Conservation (phyloP, 257 asterid species). For the Primulina eburnea region DNA sequence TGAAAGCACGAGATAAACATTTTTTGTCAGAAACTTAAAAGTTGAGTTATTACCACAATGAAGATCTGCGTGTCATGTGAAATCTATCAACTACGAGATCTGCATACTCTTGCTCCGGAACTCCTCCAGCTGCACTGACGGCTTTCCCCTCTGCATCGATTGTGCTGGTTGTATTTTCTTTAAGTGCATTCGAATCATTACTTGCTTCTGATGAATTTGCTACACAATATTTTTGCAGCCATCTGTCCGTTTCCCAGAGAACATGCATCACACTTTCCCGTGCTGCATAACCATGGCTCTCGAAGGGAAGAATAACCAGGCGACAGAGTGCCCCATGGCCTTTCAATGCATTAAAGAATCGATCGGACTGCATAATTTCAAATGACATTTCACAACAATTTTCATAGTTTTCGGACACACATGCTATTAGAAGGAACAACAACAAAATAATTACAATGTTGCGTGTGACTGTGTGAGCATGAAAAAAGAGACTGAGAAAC, state of each 20-base stretch:
- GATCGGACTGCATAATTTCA: conserved; percentile 64
- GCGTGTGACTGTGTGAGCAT: neutral
- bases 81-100: conserved; percentile 36
- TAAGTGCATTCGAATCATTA: conserved; percentile 31
- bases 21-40: too few relatives aligned
- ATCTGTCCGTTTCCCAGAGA: conserved; percentile 98
- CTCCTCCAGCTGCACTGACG: conserved; percentile 66
- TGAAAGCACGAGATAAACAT: too few relatives aligned
- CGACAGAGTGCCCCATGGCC: conserved; percentile 97
- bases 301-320: conserved; percentile 82
- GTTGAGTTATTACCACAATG: conserved; percentile 52
- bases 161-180: conserved; percentile 24
- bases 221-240: conserved; percentile 77
- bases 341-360: conserved; percentile 91
- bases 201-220: conserved; percentile 41
- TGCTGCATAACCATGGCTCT: conserved; percentile 95
- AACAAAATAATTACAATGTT: neutral
- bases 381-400: conserved; percentile 5
- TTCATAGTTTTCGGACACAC: conserved; percentile 12
- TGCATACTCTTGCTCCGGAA: conserved; percentile 56
- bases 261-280: conserved; percentile 96
- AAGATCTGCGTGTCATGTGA: conserved; percentile 46
- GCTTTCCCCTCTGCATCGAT: conserved; percentile 43
- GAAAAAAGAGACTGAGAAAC: neutral
- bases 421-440: neutral